Evolutionary conservation across 1,284 basidiomycete genomes (phyloP).

Genomic region (Ganoderma multipileum): DNA sequence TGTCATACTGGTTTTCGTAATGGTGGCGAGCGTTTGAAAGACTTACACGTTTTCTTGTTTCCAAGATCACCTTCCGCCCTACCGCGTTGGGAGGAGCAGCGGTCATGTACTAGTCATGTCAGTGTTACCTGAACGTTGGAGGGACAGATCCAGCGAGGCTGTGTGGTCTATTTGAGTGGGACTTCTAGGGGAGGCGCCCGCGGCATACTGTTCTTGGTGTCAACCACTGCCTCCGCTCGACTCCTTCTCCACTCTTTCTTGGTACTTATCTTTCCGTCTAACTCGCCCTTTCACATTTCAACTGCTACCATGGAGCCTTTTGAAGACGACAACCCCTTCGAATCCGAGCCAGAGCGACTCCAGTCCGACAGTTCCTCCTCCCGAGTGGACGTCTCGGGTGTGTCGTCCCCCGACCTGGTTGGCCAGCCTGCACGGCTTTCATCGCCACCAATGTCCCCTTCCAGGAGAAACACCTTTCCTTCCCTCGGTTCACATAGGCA

Average conservation of each 20-base stretch:
- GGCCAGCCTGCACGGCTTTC: slow-evolving; percentile 45
- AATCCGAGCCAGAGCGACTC: slow-evolving; percentile 64
- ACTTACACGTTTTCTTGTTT: no score
- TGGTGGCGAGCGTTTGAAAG: no score
- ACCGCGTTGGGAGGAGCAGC: no score
- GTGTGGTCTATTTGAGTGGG: no score
- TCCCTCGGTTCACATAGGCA: slow-evolving; percentile 61
- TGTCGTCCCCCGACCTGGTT: slow-evolving; percentile 60
- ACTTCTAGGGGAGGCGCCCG: neutral
- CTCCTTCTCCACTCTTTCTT: neutral
- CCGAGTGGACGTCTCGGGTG: slow-evolving; percentile 67
- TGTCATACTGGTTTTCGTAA: no score
- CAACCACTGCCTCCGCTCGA: neutral
- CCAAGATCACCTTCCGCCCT: no score
- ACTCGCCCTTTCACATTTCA: neutral
- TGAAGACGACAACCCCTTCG: slow-evolving; percentile 85
- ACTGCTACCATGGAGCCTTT: slow-evolving; percentile 62
- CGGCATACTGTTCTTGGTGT: neutral
- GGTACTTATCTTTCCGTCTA: neutral
- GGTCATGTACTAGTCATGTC: no score
- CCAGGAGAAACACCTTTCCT: slow-evolving; percentile 57
- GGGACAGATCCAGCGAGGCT: no score
- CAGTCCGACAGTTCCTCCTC: slow-evolving; percentile 71
- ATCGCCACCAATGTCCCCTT: slow-evolving; percentile 41
- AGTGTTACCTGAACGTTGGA: no score